A percentile compares a stretch with the other conserved stretches of the same genome.
Evolutionary conservation across 164 flowering plant genomes (phyloP).

Genomic region (Liquidambar formosana): DNA sequence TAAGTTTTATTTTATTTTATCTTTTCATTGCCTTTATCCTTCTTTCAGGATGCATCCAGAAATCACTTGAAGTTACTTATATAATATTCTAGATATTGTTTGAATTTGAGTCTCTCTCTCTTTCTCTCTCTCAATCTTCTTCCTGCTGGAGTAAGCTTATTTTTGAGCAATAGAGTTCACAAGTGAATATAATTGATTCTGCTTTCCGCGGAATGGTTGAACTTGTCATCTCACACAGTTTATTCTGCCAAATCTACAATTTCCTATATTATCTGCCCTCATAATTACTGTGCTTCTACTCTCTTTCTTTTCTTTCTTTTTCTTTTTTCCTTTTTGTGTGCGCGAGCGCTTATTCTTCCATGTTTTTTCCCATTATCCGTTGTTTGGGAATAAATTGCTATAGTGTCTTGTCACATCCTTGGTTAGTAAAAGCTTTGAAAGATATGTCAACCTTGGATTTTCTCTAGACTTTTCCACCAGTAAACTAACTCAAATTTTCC

Average conservation of each 20-base stretch:
- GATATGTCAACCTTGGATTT: neutral
- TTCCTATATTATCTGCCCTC: too few species aligned
- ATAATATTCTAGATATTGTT: too few species aligned
- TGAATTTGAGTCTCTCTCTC: too few species aligned
- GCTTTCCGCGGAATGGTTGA: too few species aligned
- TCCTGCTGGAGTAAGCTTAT: too few species aligned
- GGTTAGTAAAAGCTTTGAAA: neutral
- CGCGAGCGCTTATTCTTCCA: neutral
- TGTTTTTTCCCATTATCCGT: neutral
- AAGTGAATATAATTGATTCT: too few species aligned
- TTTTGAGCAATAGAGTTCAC: too few species aligned
- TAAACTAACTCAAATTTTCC: conserved; percentile 9
- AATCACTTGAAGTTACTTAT: neutral
- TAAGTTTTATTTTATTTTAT: too few species aligned
- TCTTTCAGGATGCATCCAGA: neutral
- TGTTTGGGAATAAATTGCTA: neutral
- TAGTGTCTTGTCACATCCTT: neutral
- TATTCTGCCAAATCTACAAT: too few species aligned
- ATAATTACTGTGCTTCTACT: neutral
- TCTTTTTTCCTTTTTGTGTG: too few species aligned
- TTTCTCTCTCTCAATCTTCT: too few species aligned
- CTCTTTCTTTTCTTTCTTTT: neutral
- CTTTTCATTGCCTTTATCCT: neutral
- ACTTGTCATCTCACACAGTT: too few species aligned
- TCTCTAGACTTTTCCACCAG: neutral